Evolutionary conservation across 805 yeast species (phyloP).

Genomic region (Isabelozyma gotoi): DNA sequence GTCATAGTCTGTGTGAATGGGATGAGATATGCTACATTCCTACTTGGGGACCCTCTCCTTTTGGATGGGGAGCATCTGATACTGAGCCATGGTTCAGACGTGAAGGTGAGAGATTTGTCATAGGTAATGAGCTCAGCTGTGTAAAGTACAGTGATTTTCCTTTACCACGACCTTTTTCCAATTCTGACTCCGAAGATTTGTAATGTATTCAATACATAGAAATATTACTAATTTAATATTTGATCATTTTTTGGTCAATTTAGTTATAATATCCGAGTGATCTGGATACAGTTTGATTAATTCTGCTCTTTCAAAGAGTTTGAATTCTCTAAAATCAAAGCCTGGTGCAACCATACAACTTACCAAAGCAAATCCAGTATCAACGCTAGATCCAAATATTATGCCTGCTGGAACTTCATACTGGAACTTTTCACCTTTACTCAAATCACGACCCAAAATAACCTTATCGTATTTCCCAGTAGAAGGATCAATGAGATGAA

Average conservation of each 20-base stretch:
- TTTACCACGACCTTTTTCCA: too few species aligned
- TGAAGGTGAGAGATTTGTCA: background rate
- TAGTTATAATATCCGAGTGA: slow-evolving; percentile 15
- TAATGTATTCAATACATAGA: background rate
- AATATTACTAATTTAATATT: background rate
- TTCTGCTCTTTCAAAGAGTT: slow-evolving; percentile 14
- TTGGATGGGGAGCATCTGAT: slow-evolving; percentile 38
- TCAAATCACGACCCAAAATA: slow-evolving; percentile 13
- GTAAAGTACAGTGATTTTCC: background rate
- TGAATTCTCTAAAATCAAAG: slow-evolving; percentile 20
- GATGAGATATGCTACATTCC: slow-evolving; percentile 57
- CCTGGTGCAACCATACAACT: slow-evolving; percentile 25
- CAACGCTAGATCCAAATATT: slow-evolving; percentile 21
- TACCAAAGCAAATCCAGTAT: slow-evolving; percentile 17
- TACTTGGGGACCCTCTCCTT: slow-evolving; percentile 60
- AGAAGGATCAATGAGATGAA: slow-evolving; percentile 18
- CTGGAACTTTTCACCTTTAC: slow-evolving; percentile 16
- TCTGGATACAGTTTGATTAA: slow-evolving; percentile 14
- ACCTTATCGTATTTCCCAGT: slow-evolving; percentile 14
- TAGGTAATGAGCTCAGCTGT: background rate
- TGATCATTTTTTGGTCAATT: slow-evolving; percentile 10
- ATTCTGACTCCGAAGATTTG: background rate
- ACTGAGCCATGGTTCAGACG: background rate
- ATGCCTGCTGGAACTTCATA: slow-evolving; percentile 19
- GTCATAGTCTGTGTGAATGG: slow-evolving; percentile 40